Percentiles rank a stretch among this genome's conserved stretches.
Conservation (phyloP, 768 basidiomycete species). For the Rossbeevera mucosa region DNA sequence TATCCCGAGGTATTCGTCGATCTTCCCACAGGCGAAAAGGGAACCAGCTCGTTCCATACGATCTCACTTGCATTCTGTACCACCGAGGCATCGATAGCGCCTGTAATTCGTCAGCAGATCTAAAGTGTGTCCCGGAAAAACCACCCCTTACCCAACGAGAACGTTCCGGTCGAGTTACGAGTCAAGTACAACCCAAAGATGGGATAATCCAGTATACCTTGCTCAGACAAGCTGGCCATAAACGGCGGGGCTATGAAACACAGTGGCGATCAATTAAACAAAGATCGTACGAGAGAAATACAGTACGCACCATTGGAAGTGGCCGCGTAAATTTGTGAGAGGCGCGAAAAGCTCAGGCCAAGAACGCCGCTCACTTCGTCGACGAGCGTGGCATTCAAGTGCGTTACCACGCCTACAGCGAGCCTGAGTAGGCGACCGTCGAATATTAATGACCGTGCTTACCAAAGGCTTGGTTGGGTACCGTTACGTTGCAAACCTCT, state of each 20-base stretch:
- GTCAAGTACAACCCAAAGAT: conserved; percentile 70
- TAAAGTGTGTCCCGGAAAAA: background rate
- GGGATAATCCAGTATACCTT: conserved; percentile 67
- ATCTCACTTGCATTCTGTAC: conserved; percentile 57
- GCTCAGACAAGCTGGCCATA: conserved; percentile 55
- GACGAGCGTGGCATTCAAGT: conserved; percentile 57
- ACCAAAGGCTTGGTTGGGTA: conserved; percentile 67
- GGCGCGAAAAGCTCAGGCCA: conserved; percentile 71
- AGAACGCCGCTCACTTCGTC: conserved; percentile 68
- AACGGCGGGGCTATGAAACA: conserved; percentile 57
- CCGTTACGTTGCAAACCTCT: conserved; percentile 53
- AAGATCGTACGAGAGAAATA: conserved; percentile 10
- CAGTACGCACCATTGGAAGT: conserved; percentile 44
- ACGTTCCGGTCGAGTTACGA: conserved; percentile 52
- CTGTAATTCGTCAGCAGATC: conserved; percentile 33
- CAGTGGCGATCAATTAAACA: background rate
- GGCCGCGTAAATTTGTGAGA: conserved; percentile 53
- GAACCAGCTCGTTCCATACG: conserved; percentile 69
- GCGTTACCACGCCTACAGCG: conserved; percentile 51
- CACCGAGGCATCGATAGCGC: conserved; percentile 70
- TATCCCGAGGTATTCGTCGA: conserved; percentile 64
- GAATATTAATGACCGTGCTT: conserved; percentile 19
- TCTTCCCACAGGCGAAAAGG: conserved; percentile 61
- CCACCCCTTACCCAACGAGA: conserved; percentile 51
- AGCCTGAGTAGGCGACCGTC: conserved; percentile 2